These are phyloP conservation scores for Trichophyton mentagrophytes DNA, from an alignment of 2,329 filamentous ascomycete species.

Conservation along the genomic window DNA sequence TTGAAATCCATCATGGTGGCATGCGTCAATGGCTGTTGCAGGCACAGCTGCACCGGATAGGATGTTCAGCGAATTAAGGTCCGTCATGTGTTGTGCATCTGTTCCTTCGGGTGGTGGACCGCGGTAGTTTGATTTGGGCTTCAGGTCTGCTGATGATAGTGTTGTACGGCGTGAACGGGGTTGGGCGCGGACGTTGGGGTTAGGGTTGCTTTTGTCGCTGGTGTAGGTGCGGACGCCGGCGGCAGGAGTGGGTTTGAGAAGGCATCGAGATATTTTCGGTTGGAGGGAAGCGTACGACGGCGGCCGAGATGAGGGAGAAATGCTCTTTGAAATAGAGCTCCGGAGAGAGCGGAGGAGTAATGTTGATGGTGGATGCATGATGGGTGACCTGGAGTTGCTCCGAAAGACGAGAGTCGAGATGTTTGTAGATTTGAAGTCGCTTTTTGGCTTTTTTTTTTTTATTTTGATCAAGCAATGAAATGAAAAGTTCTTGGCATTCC, in stretches of 20 bases:
- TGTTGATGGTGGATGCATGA: constrained; percentile 30
- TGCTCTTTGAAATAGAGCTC: constrained; percentile 12
- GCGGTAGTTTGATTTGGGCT: constrained; percentile 41
- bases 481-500: background rate
- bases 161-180: background rate
- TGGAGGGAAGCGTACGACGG: constrained; percentile 8
- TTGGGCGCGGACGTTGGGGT: background rate
- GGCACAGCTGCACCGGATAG: constrained; percentile 62
- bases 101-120: constrained; percentile 51
- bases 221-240: background rate
- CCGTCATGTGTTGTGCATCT: constrained; percentile 20
- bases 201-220: background rate
- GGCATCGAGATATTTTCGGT: constrained; percentile 17
- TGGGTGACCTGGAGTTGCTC: background rate
- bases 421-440: background rate
- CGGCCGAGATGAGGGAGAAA: constrained; percentile 9
- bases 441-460: background rate
- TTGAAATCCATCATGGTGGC: constrained; percentile 69
- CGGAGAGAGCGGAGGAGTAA: constrained; percentile 33
- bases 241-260: background rate
- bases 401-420: background rate
- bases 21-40: constrained; percentile 71
- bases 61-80: constrained; percentile 67
- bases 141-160: constrained; percentile 13
- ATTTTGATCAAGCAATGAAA: background rate